phyloP scores from a whole-genome alignment of 2,329 filamentous ascomycete genomes.

The Colletotrichum destructivum region DNA sequence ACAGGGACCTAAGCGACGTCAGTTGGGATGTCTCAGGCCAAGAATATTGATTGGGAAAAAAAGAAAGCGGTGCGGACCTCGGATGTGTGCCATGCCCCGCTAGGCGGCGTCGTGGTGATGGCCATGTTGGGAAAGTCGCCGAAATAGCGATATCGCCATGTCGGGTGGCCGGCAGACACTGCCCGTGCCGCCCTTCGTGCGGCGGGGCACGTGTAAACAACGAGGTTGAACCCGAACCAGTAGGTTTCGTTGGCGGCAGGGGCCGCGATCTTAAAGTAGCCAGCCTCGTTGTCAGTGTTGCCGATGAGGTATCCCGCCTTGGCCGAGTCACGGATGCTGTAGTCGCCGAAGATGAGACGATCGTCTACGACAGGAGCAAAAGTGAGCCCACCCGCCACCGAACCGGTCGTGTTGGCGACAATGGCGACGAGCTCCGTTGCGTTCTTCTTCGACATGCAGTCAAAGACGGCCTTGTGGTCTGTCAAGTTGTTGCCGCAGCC shows the following conservation, averaged over 20 bases:
- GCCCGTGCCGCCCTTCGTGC: slow-evolving; percentile 46
- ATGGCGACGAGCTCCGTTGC: slow-evolving; percentile 23
- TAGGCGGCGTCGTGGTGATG: slow-evolving; percentile 47
- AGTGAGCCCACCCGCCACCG: slow-evolving; percentile 6
- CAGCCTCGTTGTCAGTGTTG: slow-evolving; percentile 52
- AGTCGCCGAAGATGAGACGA: slow-evolving; percentile 32
- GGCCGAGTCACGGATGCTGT: slow-evolving; percentile 29
- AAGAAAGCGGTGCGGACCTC: slow-evolving; percentile 45
- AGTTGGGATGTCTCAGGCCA: slow-evolving; percentile 15
- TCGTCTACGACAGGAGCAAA: slow-evolving; percentile 34
- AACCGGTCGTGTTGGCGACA: neutral
- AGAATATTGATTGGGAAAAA: slow-evolving; percentile 6
- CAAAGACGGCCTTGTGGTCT: slow-evolving; percentile 44
- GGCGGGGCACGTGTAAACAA: slow-evolving; percentile 53
- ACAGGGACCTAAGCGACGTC: slow-evolving; percentile 45
- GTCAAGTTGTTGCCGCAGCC: slow-evolving; percentile 48
- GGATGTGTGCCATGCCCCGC: slow-evolving; percentile 52
- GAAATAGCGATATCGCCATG: slow-evolving; percentile 56
- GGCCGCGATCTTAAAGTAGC: slow-evolving; percentile 47
- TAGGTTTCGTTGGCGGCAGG: slow-evolving; percentile 44
- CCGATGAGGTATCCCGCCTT: slow-evolving; percentile 46
- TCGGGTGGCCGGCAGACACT: slow-evolving; percentile 48
- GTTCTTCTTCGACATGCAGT: slow-evolving; percentile 36
- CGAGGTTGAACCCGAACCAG: slow-evolving; percentile 49
- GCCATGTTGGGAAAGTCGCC: slow-evolving; percentile 54